phyloP scores from a whole-genome alignment of 495 filamentous ascomycete species.

The Neurospora sp. region DNA sequence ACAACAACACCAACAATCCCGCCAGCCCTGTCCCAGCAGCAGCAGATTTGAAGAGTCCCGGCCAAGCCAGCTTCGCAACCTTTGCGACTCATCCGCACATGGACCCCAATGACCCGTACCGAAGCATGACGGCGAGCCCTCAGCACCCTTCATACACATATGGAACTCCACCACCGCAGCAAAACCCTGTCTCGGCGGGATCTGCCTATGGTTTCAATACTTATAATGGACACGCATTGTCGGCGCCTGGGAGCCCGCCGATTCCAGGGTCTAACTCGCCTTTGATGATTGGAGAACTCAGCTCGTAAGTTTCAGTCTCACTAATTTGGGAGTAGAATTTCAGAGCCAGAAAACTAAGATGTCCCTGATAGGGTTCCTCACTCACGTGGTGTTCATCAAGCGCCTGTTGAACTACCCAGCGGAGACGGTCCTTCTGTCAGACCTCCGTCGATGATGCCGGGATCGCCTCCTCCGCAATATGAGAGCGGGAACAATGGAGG shows the following conservation, averaged over 20 bases:
- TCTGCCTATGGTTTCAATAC: background rate
- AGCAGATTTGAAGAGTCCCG: constrained; percentile 18
- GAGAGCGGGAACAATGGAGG: background rate
- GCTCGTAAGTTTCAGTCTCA: background rate
- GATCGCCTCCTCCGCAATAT: background rate
- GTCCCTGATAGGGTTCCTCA: background rate
- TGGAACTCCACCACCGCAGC: constrained; percentile 1
- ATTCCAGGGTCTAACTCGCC: background rate
- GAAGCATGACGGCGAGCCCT: constrained; percentile 3
- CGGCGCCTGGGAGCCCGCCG: background rate
- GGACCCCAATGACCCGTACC: constrained; percentile 5
- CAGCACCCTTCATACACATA: constrained; percentile 2
- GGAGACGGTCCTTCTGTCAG: background rate
- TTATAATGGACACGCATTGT: background rate
- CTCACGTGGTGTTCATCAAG: background rate
- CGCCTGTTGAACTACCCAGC: background rate
- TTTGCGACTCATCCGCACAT: constrained; percentile 1
- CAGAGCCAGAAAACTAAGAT: background rate
- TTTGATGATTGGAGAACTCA: background rate
- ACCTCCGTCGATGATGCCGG: background rate
- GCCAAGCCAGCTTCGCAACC: constrained; percentile 10
- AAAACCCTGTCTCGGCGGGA: constrained; percentile 1
- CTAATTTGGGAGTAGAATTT: no score
- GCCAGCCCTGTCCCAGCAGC: background rate
- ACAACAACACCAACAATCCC: constrained; percentile 7